phyloP scores from a whole-genome alignment of 169 alveolate species.

The Cryptosporidium meleagridis region DNA sequence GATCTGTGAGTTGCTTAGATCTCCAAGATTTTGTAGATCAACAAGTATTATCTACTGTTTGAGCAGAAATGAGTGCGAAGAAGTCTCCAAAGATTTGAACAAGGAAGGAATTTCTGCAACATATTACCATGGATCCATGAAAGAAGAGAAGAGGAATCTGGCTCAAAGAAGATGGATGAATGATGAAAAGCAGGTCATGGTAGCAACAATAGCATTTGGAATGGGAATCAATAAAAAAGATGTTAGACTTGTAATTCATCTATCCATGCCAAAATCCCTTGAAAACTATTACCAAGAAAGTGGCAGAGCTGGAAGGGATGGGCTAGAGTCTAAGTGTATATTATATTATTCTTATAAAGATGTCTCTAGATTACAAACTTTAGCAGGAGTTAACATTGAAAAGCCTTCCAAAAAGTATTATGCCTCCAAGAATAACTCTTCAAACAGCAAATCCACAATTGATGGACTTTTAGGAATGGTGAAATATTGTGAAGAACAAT shows the following conservation, averaged over 20 bases:
- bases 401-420: background rate
- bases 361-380: slow-evolving; percentile 77
- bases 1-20: slow-evolving; percentile 79
- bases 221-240: slow-evolving; percentile 99
- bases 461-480: slow-evolving; percentile 77
- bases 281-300: slow-evolving; percentile 98
- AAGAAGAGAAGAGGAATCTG: slow-evolving; percentile 78
- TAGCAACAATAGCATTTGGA: slow-evolving; percentile 99
- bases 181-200: slow-evolving; percentile 93
- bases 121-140: slow-evolving; percentile 87
- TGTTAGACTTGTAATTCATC: slow-evolving; percentile 97
- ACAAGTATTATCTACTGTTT: slow-evolving; percentile 94
- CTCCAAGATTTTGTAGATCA: slow-evolving; percentile 39
- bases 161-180: slow-evolving; percentile 90
- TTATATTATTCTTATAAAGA: slow-evolving; percentile 83
- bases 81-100: slow-evolving; percentile 87
- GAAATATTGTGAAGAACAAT: slow-evolving; percentile 87
- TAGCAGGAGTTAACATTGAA: slow-evolving; percentile 67
- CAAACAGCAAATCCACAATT: slow-evolving; percentile 22
- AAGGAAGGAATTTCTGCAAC: slow-evolving; percentile 84
- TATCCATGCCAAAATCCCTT: slow-evolving; percentile 95
- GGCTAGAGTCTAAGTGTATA: slow-evolving; percentile 81
- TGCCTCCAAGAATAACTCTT: slow-evolving; percentile 59
- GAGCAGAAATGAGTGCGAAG: slow-evolving; percentile 94
- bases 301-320: slow-evolving; percentile 97